Evolutionary conservation across 2,329 filamentous ascomycete genomes (phyloP).

Genomic region (Penicillium hordei): DNA sequence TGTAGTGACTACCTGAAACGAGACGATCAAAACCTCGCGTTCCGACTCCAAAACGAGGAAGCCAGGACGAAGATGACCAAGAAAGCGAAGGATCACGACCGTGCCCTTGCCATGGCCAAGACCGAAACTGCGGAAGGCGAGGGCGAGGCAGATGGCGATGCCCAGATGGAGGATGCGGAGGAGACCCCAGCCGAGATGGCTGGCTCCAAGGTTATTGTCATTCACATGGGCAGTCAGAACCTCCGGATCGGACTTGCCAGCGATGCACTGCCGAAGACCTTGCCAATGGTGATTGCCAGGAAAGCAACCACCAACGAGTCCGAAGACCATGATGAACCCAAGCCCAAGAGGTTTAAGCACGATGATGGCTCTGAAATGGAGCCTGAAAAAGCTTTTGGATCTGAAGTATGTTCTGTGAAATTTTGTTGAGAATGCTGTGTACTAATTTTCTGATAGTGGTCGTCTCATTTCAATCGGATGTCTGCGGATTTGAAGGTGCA

Average conservation of each 20-base stretch:
- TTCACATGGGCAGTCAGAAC: slow-evolving; percentile 95
- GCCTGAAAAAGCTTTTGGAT: slow-evolving; percentile 80
- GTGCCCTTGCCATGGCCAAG: slow-evolving; percentile 74
- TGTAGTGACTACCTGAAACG: slow-evolving; percentile 92
- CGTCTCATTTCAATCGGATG: slow-evolving; percentile 72
- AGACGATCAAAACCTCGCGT: slow-evolving; percentile 90
- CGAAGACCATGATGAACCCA: slow-evolving; percentile 76
- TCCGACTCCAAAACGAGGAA: slow-evolving; percentile 84
- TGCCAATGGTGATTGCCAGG: slow-evolving; percentile 88
- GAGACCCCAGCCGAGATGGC: slow-evolving; percentile 62
- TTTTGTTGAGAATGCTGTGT: neutral
- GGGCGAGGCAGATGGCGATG: slow-evolving; percentile 48
- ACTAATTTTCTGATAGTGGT: slow-evolving; percentile 46
- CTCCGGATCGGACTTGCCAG: slow-evolving; percentile 92
- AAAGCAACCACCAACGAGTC: slow-evolving; percentile 77
- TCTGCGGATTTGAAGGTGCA: slow-evolving; percentile 81
- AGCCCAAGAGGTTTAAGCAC: slow-evolving; percentile 64
- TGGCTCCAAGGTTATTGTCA: slow-evolving; percentile 87
- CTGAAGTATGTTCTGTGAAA: slow-evolving; percentile 62
- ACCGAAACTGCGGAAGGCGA: slow-evolving; percentile 59
- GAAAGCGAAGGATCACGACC: slow-evolving; percentile 81
- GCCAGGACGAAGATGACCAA: slow-evolving; percentile 80
- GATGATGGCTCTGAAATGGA: slow-evolving; percentile 53
- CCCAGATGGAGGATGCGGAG: slow-evolving; percentile 58
- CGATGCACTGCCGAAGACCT: slow-evolving; percentile 88